Evolutionary conservation across 768 basidiomycete species (phyloP), one percentile per base, ranked within the genome.

Genomic region (Rhodocollybia butyracea): DNA sequence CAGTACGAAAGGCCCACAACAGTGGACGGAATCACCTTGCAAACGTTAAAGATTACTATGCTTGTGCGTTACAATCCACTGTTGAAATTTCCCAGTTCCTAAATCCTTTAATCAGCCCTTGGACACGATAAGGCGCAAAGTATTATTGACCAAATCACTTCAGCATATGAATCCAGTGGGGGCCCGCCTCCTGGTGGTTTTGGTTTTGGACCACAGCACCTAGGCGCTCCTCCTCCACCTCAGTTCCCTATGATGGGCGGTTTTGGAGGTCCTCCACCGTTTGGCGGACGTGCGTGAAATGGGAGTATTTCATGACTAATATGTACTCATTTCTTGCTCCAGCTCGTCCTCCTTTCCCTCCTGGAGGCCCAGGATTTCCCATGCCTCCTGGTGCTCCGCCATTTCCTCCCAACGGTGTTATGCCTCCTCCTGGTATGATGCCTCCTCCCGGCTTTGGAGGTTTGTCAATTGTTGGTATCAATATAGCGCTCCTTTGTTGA

Each of bases 1-100:
- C 64, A 96, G 95, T 97, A 32, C 89, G 97, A 59, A 97, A 98
- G 73, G 97, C 97, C 51, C 97, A 99, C 71, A 98, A 99, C 73
- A 92, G 89, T 56, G 97, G 97, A 61, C 82, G 96, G 56, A 99
- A 99, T 73, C 97, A 99, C 68, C 81, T 98, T 36, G 80, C 92
- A 36, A 99, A 99, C 69, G 96, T 99, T 56, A 77, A 93, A 57
- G 96, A 98, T 64, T 99, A 98, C 70, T 99, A 97, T 73, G 92
- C 94, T 12, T 94, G 94, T 94, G 59, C 55, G 88, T 59, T 12
- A 3, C 27, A 24, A 24, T 11, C 19, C n/a, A 17, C 31, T 36
- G 8, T 19, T 36, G 29, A 52, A 27, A 1, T 24, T n/a, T 17
- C 19, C 0, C 42, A 13, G 26, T 52, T 36, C 38, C 57, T 61